Evolutionary conservation across 495 filamentous ascomycete genomes (phyloP).

Genomic region (Hypoxylon fuscum): DNA sequence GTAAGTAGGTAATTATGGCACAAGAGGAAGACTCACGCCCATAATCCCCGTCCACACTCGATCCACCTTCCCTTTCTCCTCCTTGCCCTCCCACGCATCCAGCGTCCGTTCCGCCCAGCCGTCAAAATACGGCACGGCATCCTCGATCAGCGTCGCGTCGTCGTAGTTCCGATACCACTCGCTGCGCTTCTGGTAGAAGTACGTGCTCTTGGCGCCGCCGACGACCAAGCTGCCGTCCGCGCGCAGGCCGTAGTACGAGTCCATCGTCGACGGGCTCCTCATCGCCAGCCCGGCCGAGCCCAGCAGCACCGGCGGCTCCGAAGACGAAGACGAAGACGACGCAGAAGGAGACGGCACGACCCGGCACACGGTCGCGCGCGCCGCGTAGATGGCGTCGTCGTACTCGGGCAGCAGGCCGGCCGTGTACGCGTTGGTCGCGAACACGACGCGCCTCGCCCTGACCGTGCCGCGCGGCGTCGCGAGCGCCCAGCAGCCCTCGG

Average conservation of each 20-base stretch:
- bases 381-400: slow-evolving; percentile 63
- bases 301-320: background rate
- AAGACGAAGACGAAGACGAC: background rate
- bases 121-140: slow-evolving; percentile 55
- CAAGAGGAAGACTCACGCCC: slow-evolving; percentile 26
- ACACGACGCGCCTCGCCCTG: slow-evolving; percentile 57
- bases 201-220: slow-evolving; percentile 57
- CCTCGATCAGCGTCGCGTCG: slow-evolving; percentile 56
- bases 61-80: slow-evolving; percentile 52
- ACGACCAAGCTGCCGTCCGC: slow-evolving; percentile 63
- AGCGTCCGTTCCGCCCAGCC: slow-evolving; percentile 60
- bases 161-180: slow-evolving; percentile 62
- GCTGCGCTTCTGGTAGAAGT: slow-evolving; percentile 37
- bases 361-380: slow-evolving; percentile 51
- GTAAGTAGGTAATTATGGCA: background rate
- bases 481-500: slow-evolving; percentile 52
- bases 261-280: slow-evolving; percentile 24
- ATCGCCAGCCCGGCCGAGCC: slow-evolving; percentile 15
- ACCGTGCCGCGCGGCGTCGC: slow-evolving; percentile 59
- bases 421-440: slow-evolving; percentile 73
- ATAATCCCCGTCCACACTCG: slow-evolving; percentile 64
- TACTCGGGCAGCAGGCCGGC: slow-evolving; percentile 61
- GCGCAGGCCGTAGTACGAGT: slow-evolving; percentile 59
- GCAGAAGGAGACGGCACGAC: slow-evolving; percentile 1
- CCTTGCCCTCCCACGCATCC: slow-evolving; percentile 55